Evolutionary conservation across 2,329 filamentous ascomycete species (phyloP).

Genomic region (Tolypocladium tundrense): DNA sequence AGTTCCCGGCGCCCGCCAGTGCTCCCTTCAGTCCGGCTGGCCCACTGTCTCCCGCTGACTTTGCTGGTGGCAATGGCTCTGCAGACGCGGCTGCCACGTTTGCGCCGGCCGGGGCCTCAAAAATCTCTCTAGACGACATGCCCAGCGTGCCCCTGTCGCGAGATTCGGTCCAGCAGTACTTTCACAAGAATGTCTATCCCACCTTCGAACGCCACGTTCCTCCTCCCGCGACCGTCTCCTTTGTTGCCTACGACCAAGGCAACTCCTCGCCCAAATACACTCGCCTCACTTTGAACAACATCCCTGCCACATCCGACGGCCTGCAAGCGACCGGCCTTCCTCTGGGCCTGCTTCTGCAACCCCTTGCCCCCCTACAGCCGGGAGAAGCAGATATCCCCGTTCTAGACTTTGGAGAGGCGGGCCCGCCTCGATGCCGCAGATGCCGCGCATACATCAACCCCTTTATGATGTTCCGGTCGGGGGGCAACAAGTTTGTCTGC

Average conservation of each 20-base stretch:
- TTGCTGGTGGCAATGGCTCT: conserved; percentile 11
- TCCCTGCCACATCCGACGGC: conserved; percentile 73
- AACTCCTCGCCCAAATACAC: conserved; percentile 94
- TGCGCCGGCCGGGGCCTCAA: conserved; percentile 24
- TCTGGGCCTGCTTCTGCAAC: conserved; percentile 80
- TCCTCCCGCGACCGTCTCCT: conserved; percentile 78
- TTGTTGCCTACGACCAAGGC: conserved; percentile 90
- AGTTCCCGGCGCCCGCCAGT: conserved; percentile 52
- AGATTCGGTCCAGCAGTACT: conserved; percentile 74
- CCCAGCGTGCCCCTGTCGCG: conserved; percentile 82
- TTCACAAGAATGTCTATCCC: conserved; percentile 78
- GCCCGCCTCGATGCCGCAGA: conserved; percentile 82
- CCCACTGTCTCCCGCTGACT: conserved; percentile 13
- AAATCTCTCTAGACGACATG: conserved; percentile 84
- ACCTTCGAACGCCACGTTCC: conserved; percentile 93
- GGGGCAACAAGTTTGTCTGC: conserved; percentile 94
- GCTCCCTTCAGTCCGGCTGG: conserved; percentile 25
- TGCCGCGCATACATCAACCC: conserved; percentile 97
- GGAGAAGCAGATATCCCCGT: conserved; percentile 85
- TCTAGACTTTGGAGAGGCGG: conserved; percentile 84
- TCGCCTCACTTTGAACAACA: conserved; percentile 85
- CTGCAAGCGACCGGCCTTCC: conserved; percentile 73
- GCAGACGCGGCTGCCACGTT: conserved; percentile 21
- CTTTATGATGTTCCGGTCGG: conserved; percentile 93
- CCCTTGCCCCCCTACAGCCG: conserved; percentile 69